Evolutionary conservation across 805 yeast species (phyloP).

Genomic region (Zygosaccharomyces siamensis): DNA sequence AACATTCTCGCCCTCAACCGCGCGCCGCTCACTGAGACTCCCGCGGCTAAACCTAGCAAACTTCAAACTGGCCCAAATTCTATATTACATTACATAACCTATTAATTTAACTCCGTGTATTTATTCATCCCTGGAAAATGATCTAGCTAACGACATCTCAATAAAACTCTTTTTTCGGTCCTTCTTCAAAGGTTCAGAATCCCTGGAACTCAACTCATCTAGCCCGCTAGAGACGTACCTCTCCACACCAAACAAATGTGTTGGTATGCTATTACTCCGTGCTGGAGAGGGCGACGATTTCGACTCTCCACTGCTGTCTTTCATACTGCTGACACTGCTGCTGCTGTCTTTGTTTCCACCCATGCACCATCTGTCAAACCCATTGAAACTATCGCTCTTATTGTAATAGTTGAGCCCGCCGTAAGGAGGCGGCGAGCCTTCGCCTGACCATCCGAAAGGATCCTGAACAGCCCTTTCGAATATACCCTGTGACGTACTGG

Average conservation of each 20-base stretch:
- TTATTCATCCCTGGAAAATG: not conserved
- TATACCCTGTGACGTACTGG: constrained; percentile 34
- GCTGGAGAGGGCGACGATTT: not conserved
- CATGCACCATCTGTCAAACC: not conserved
- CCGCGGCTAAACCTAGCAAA: too few relatives aligned
- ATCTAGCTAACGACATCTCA: constrained; percentile 4
- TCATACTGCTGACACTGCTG: not conserved
- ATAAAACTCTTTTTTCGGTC: constrained; percentile 3
- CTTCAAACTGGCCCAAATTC: too few relatives aligned
- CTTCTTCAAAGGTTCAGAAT: not conserved
- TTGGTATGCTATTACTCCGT: constrained; percentile 18
- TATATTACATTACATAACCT: too few relatives aligned
- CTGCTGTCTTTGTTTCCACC: not conserved
- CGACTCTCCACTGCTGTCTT: not conserved
- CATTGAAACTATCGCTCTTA: not conserved
- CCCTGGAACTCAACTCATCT: constrained; percentile 16
- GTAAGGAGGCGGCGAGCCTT: not conserved
- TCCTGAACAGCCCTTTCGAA: constrained; percentile 30
- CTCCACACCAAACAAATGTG: constrained; percentile 30
- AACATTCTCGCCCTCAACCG: too few relatives aligned
- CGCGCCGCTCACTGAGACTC: too few relatives aligned
- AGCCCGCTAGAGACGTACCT: constrained; percentile 28
- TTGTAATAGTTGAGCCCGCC: not conserved
- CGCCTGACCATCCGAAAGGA: constrained; percentile 21
- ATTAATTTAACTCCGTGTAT: not conserved